Conservation (phyloP, 2,329 filamentous ascomycete genomes). For the Trichoderma sp. region DNA sequence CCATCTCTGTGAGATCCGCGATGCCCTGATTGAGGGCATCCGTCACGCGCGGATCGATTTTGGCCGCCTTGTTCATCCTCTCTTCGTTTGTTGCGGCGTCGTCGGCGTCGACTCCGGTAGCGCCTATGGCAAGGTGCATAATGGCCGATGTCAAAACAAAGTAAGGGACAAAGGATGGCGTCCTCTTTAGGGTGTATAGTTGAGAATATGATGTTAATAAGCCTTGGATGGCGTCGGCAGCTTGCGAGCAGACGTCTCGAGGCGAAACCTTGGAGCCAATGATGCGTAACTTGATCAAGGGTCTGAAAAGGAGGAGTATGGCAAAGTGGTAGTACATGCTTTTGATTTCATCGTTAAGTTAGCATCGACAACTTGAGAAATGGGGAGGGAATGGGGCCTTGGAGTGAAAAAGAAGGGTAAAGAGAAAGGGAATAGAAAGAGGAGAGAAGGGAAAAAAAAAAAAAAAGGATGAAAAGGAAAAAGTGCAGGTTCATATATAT, state of each 20-base stretch:
- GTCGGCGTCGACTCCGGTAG: slow-evolving; percentile 35
- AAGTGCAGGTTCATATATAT: not conserved
- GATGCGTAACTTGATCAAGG: slow-evolving; percentile 66
- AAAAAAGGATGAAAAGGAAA: too few species aligned
- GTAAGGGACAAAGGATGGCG: slow-evolving; percentile 62
- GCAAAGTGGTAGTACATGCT: slow-evolving; percentile 73
- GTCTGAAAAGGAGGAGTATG: slow-evolving; percentile 72
- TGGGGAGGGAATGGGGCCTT: not conserved
- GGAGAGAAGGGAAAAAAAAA: not conserved
- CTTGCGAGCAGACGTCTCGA: slow-evolving; percentile 65
- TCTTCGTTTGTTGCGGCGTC: slow-evolving; percentile 28
- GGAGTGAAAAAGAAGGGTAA: not conserved
- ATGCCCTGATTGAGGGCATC: slow-evolving; percentile 57
- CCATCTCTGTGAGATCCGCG: slow-evolving; percentile 61
- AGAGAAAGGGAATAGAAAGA: slow-evolving; percentile 20
- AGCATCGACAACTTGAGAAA: not conserved
- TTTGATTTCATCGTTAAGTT: not conserved
- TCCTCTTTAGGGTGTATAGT: slow-evolving; percentile 59
- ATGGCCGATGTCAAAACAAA: slow-evolving; percentile 64
- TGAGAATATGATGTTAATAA: slow-evolving; percentile 59
- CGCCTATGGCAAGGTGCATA: slow-evolving; percentile 59
- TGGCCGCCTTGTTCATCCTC: slow-evolving; percentile 39
- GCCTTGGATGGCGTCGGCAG: slow-evolving; percentile 60
- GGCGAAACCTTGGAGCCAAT: slow-evolving; percentile 65
- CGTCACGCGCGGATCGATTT: slow-evolving; percentile 44